Evolutionary conservation across 208 protist species (phyloP).

Genomic region (Leishmania mexicana): DNA sequence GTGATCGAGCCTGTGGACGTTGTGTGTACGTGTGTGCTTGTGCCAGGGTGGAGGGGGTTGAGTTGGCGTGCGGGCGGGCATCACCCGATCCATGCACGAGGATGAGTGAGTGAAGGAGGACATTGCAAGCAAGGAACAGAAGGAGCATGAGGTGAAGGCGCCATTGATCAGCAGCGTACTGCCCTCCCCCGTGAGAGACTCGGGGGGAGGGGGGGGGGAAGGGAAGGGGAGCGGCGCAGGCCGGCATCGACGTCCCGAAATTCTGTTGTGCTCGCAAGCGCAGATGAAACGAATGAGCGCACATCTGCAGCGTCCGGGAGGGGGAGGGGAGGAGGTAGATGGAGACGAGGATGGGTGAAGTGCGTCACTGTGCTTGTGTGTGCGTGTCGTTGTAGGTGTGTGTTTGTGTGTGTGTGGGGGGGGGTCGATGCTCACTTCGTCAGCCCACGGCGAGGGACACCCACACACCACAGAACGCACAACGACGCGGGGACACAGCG

Average conservation of each 20-base stretch:
- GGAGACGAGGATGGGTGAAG: background rate
- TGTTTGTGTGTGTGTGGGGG: background rate
- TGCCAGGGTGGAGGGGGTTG: no score
- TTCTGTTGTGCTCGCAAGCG: background rate
- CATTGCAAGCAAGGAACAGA: background rate
- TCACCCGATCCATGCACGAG: background rate
- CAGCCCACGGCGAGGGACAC: background rate
- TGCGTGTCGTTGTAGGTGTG: background rate
- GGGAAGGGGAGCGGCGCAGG: background rate
- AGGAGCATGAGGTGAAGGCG: background rate
- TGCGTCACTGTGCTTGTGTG: background rate
- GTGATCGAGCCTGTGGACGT: background rate
- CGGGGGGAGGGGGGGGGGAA: background rate
- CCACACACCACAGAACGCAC: background rate
- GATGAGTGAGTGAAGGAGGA: background rate
- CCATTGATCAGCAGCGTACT: background rate
- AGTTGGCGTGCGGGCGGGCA: background rate
- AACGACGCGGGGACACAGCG: background rate
- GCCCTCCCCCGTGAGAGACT: background rate
- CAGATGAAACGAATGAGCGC: background rate
- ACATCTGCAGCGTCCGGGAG: background rate
- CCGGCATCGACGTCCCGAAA: background rate
- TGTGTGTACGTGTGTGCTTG: background rate
- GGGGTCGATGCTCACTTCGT: background rate
- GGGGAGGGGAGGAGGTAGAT: background rate